phyloP scores from a whole-genome alignment of 1,284 basidiomycete genomes.

The Moesziomyces sp. region DNA sequence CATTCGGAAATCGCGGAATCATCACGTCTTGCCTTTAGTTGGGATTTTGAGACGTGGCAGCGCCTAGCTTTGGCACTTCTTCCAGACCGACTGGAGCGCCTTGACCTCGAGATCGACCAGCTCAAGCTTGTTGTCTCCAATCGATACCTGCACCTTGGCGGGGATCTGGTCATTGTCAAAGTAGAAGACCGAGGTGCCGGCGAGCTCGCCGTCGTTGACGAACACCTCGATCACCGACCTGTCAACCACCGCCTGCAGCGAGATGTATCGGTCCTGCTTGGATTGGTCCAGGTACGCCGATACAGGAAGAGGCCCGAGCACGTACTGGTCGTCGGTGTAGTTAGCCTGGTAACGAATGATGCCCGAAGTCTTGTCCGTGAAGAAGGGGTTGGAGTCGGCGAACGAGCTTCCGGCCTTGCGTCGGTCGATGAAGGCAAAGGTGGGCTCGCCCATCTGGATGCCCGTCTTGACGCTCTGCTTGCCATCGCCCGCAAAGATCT shows the following conservation, averaged over 20 bases:
- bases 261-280: constrained; percentile 27
- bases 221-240: constrained; percentile 66
- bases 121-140: constrained; percentile 45
- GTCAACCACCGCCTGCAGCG: constrained; percentile 61
- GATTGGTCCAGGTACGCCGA: constrained; percentile 20
- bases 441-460: constrained; percentile 59
- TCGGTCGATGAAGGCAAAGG: constrained; percentile 65
- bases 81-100: constrained; percentile 45
- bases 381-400: constrained; percentile 62
- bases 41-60: neutral
- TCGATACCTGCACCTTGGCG: constrained; percentile 29
- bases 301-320: constrained; percentile 29
- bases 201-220: constrained; percentile 59
- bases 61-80: constrained; percentile 22
- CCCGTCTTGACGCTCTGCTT: constrained; percentile 49
- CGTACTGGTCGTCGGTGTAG: constrained; percentile 35
- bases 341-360: constrained; percentile 44
- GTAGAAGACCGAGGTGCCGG: constrained; percentile 49
- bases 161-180: constrained; percentile 51
- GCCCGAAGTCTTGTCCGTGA: constrained; percentile 64
- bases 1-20: neutral
- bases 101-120: constrained; percentile 39
- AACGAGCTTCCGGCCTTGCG: constrained; percentile 60
- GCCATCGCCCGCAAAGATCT: constrained; percentile 31
- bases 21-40: no score